These are phyloP conservation scores for Teunomyces cretensis DNA, from an alignment of 805 yeast species.

Conservation along the genomic window DNA sequence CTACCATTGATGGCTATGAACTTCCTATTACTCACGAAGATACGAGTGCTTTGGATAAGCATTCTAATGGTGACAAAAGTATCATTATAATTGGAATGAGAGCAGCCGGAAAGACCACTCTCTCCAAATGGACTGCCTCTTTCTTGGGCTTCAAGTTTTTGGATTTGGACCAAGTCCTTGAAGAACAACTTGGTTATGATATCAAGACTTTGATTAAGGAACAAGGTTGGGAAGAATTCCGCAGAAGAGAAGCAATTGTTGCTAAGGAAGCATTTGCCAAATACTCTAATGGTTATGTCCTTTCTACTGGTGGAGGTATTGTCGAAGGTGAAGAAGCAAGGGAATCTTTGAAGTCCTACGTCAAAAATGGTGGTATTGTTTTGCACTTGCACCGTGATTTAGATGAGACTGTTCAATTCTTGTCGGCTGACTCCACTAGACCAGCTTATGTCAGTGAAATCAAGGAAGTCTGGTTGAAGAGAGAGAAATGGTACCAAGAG, in stretches of 20 bases:
- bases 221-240: conserved; percentile 86
- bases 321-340: conserved; percentile 78
- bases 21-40: conserved; percentile 27
- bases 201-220: conserved; percentile 62
- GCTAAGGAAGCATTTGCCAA: conserved; percentile 49
- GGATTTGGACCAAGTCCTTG: conserved; percentile 78
- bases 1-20: conserved; percentile 70
- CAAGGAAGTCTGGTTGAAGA: conserved; percentile 76
- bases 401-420: conserved; percentile 71
- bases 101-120: conserved; percentile 93
- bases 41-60: conserved; percentile 16
- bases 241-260: conserved; percentile 61
- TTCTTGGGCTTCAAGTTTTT: conserved; percentile 64
- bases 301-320: conserved; percentile 96
- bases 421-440: conserved; percentile 75
- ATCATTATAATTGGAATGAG: conserved; percentile 93
- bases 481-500: conserved; percentile 76
- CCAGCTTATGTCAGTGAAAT: conserved; percentile 87
- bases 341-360: conserved; percentile 54
- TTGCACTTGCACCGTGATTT: conserved; percentile 88
- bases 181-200: conserved; percentile 46
- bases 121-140: conserved; percentile 76
- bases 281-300: conserved; percentile 52
- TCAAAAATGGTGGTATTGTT: conserved; percentile 67
- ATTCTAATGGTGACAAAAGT: conserved; percentile 48